Base-by-base conservation (phyloP, 352 stramenopile genomes). In the Paralagenidium karlingii region DNA sequence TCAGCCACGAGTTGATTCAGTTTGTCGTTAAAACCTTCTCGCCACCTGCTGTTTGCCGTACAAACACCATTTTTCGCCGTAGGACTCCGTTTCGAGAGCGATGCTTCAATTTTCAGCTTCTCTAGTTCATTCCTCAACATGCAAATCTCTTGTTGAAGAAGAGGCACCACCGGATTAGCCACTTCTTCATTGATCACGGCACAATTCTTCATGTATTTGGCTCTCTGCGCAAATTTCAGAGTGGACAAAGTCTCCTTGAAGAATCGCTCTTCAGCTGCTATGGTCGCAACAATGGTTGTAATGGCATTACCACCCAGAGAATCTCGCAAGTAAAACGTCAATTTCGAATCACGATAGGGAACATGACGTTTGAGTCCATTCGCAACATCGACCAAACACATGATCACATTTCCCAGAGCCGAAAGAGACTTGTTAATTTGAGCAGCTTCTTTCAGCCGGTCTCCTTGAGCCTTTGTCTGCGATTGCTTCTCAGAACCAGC, bases 401-500 rank as follows among this genome's bases (percentile, higher is more conserved):
- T 88, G 40, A 94, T 93, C 11, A 94, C 83, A 32, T 94, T 94
- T 24, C 79, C 78, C 11, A 94, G 55, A 5, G 73, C 77, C 8
- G 79, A 91, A 0, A 94, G 52, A 22, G 76, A 92, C 46, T 91
- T 89, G 57, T 94, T 94, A 58, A 94, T 94, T 45, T 92, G 74
- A 5, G 73, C 68, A 6, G 79, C 79, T 55, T 94, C 82, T 45
- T 94, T 94, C 13, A 94, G 44, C 28, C 79, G 67, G 38, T 89
- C 68, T 15, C 82, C 82, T 12, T 67, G 60, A 0, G 76, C 80
- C 8, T 69, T 63, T 2, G 78, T 93, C 45, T 93, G 76, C 28
- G 67, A 65, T 38, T 92, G 78, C 39, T 92, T 91, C 45, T 94
- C 82, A 9, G 76, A 92, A 0, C 82, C 82, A 25, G 82, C 82